phyloP scores from a whole-genome alignment of 1,139 yeast species.

The Scheffersomyces insectosa region DNA sequence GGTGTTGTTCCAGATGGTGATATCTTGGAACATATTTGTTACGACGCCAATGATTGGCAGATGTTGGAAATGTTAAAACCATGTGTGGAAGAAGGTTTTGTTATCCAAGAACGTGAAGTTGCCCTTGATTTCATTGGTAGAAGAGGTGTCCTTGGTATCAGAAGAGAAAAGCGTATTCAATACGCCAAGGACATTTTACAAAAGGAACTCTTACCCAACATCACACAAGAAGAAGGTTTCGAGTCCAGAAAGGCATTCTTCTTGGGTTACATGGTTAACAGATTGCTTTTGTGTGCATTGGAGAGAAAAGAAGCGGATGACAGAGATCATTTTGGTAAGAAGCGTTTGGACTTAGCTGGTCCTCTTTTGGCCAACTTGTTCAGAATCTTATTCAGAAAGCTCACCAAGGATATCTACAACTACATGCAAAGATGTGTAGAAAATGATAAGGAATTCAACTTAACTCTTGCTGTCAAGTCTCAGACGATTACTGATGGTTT shows the following conservation, averaged over 20 bases:
- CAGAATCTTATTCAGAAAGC: slow-evolving; percentile 89
- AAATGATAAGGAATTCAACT: slow-evolving; percentile 93
- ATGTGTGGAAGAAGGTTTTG: slow-evolving; percentile 98
- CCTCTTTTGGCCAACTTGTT: slow-evolving; percentile 93
- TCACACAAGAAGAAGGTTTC: slow-evolving; percentile 95
- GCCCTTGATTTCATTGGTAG: slow-evolving; percentile 98
- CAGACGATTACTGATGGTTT: slow-evolving; percentile 97
- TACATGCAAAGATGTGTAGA: slow-evolving; percentile 99
- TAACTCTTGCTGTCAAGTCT: slow-evolving; percentile 94
- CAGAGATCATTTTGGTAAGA: slow-evolving; percentile 98
- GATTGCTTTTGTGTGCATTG: slow-evolving; percentile 89
- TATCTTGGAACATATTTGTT: slow-evolving; percentile 95
- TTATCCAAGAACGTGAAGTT: slow-evolving; percentile 96
- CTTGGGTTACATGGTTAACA: slow-evolving; percentile 96
- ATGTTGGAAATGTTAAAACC: slow-evolving; percentile 99
- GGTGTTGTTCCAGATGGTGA: slow-evolving; percentile 99
- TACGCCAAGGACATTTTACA: slow-evolving; percentile 96
- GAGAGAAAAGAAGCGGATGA: slow-evolving; percentile 98
- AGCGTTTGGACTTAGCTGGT: slow-evolving; percentile 97
- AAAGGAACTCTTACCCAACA: slow-evolving; percentile 94
- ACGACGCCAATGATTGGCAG: slow-evolving; percentile 98
- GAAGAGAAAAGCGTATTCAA: slow-evolving; percentile 96
- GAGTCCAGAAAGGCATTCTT: slow-evolving; percentile 96
- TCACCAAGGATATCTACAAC: slow-evolving; percentile 92
- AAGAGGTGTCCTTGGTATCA: slow-evolving; percentile 94